Percentiles rank a stretch among this genome's conserved stretches.
Evolutionary conservation across 2,329 filamentous ascomycete genomes (phyloP).

Genomic region (Hypoxylon sp.): DNA sequence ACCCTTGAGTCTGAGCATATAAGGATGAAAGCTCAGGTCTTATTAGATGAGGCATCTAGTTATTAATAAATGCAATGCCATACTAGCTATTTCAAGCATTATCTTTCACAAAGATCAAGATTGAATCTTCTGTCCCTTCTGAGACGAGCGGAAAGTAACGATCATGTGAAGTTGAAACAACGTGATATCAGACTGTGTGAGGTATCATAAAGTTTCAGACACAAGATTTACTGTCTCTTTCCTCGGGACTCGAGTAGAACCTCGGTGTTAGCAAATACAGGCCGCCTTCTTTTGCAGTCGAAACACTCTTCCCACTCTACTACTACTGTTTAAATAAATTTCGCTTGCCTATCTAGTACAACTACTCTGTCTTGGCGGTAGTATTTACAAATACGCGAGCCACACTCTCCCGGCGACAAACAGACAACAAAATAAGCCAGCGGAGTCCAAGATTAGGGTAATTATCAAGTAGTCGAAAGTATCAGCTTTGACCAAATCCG

Average conservation of each 20-base stretch:
- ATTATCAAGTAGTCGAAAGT: not conserved
- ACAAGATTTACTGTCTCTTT: not conserved
- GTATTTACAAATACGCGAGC: not conserved
- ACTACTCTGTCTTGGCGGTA: not conserved
- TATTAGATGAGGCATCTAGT: not conserved
- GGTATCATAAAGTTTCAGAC: not conserved
- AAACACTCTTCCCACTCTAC: not conserved
- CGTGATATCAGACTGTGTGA: slow-evolving; percentile 8
- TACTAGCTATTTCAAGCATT: not conserved
- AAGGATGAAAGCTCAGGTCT: not conserved
- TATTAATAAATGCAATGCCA: not conserved
- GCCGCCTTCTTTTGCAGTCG: slow-evolving; percentile 9
- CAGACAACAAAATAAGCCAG: not conserved
- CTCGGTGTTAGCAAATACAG: not conserved
- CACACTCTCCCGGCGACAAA: not conserved
- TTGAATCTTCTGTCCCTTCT: too few relatives aligned
- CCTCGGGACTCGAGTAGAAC: not conserved
- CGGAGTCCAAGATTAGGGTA: not conserved
- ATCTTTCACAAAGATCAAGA: not conserved
- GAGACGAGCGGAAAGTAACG: not conserved
- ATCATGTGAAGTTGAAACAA: not conserved
- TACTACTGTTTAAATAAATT: not conserved
- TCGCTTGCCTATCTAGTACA: not conserved
- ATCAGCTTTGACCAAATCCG: not conserved
- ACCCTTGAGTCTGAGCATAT: not conserved